These are phyloP conservation scores for Glycine tomentella DNA, from an alignment of 306 rosid species.

Conservation along the genomic window DNA sequence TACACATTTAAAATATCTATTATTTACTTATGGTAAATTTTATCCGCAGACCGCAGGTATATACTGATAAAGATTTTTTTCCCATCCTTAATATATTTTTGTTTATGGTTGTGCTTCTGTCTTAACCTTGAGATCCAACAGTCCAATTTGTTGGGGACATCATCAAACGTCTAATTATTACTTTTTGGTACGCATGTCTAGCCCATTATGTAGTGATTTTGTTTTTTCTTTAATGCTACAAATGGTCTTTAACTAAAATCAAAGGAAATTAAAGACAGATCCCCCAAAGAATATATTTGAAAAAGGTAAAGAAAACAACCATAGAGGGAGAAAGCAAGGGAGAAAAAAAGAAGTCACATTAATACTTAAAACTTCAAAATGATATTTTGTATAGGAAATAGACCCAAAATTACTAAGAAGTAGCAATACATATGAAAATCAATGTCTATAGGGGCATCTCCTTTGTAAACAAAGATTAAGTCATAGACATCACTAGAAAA, in stretches of 20 bases:
- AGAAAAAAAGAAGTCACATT: neutral
- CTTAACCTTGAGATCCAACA: no score
- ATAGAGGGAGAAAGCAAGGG: neutral
- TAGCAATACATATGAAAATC: constrained; percentile 45
- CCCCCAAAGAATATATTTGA: neutral
- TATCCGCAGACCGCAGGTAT: no score
- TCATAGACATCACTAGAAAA: constrained; percentile 11
- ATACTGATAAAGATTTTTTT: no score
- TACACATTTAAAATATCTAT: no score
- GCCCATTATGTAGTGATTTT: constrained; percentile 20
- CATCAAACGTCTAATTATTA: neutral
- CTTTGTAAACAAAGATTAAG: constrained; percentile 7
- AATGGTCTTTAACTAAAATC: constrained; percentile 6
- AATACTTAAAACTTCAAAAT: constrained; percentile 32
- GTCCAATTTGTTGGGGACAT: no score
- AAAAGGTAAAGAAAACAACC: neutral
- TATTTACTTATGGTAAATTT: no score
- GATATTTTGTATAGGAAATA: constrained; percentile 29
- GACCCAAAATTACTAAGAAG: constrained; percentile 39
- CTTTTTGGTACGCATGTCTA: neutral
- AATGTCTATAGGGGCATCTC: constrained; percentile 25
- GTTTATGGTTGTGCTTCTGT: no score
- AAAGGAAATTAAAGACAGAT: neutral
- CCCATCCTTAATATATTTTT: no score
- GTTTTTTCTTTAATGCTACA: constrained; percentile 32